Base-by-base conservation (phyloP, 306 rosid genomes). In the Fragaria iinumae region DNA sequence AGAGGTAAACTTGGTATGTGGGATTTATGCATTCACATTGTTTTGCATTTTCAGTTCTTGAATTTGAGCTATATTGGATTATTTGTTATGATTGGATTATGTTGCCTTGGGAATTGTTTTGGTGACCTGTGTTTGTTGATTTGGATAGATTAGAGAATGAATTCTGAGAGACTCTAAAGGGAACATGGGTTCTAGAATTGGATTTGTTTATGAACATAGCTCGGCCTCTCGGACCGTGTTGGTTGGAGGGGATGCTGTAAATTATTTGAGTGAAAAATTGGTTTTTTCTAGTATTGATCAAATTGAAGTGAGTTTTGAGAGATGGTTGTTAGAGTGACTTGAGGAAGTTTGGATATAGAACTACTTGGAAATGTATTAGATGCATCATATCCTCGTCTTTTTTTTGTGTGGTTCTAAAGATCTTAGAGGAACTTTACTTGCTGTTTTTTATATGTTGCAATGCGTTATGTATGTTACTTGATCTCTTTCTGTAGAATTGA, bases 1-100 rank as follows among this genome's bases (percentile, higher is more conserved):
- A 11, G 45, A 20, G 6, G 36, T 34, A 29, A 16, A 16, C 27
- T 23, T 29, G 80, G 84, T 78, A 82, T 13, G 74, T 70, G 9
- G 71, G 64, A 57, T 48, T 8, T 65, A 17, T 36, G 3, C 47
- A 52, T 23, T 53, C 4, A 32, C 21, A 52, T 39, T 39, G 83
- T n/a, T 55, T 45, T 73, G 18, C 2, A 14, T 21, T 55, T 47
- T 23, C 0, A 9, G 0, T 60, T 41, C 5, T 50, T 74, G 69
- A 17, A 43, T 52, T 52, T 27, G 4, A 10, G 27, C 41, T 11
- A 8, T 16, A 11, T 68, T 69, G 71, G 21, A 45, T 62, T 0
- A 68, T 45, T 17, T 32, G 62, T 34, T 12, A 6, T 67, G 69
- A 53, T n/a, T 53, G 60, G 36, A 29, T 53, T 43, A 2, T 52